A percentile compares a stretch with the other conserved stretches of the same genome.
Conservation (phyloP, 2,329 filamentous ascomycete genomes). For the Pseudocercospora fuligena region DNA sequence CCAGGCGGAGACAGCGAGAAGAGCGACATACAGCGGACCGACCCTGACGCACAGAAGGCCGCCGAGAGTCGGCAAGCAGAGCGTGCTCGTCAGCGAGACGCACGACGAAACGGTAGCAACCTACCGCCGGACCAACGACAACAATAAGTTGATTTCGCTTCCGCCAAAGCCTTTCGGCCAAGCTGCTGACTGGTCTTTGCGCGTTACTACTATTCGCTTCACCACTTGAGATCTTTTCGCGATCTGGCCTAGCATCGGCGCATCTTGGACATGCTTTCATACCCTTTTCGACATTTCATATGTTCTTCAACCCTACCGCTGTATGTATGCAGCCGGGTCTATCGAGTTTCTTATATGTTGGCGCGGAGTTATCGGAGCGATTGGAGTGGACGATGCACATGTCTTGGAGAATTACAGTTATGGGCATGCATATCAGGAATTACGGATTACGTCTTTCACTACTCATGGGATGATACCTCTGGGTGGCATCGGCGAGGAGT, state of each 20-base stretch:
- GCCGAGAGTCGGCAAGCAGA: constrained; percentile 50
- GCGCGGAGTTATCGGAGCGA: constrained; percentile 23
- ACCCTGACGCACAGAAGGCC: constrained; percentile 54
- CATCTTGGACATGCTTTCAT: constrained; percentile 13
- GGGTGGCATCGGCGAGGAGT: constrained; percentile 28
- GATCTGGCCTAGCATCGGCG: constrained; percentile 37
- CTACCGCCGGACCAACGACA: constrained; percentile 30
- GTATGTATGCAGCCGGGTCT: not conserved
- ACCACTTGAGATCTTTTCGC: constrained; percentile 24
- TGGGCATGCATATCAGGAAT: constrained; percentile 27
- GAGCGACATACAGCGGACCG: constrained; percentile 38
- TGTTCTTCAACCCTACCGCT: constrained; percentile 13
- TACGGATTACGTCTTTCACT: constrained; percentile 24
- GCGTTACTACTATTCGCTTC: constrained; percentile 13
- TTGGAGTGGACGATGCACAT: constrained; percentile 2
- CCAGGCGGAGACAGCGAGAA: constrained; percentile 49
- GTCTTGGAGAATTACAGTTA: constrained; percentile 6
- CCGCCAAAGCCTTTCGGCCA: not conserved
- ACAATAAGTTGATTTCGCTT: constrained; percentile 15
- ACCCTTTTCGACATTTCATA: constrained; percentile 22
- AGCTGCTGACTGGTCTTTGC: not conserved
- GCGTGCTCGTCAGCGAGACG: constrained; percentile 28
- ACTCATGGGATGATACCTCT: constrained; percentile 24
- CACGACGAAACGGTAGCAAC: constrained; percentile 43
- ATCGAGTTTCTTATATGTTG: constrained; percentile 21